Percentiles rank a stretch among this genome's conserved stretches.
phyloP scores from a whole-genome alignment of 495 filamentous ascomycete species.

The Poronia punctata region DNA sequence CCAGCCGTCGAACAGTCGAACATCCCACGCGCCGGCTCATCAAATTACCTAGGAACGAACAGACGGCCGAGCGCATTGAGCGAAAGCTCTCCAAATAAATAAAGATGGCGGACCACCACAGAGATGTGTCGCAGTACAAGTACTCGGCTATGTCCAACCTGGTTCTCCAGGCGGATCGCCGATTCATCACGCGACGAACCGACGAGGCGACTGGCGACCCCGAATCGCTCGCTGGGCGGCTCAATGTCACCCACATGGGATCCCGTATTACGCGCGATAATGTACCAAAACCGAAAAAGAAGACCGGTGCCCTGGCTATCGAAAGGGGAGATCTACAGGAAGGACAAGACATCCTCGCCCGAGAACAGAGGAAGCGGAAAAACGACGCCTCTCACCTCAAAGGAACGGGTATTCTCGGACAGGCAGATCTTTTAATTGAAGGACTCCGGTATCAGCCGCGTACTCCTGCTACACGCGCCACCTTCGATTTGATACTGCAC shows the following conservation, averaged over 20 bases:
- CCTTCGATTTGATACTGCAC: constrained; percentile 92
- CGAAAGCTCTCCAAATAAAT: constrained; percentile 25
- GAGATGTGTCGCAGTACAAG: constrained; percentile 95
- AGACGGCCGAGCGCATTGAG: neutral
- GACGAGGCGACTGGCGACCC: constrained; percentile 97
- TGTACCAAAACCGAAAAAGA: constrained; percentile 72
- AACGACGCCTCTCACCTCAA: constrained; percentile 63
- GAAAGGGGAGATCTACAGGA: constrained; percentile 75
- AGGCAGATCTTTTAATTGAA: constrained; percentile 80
- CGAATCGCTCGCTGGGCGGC: constrained; percentile 89
- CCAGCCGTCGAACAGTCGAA: constrained; percentile 21
- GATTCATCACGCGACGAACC: constrained; percentile 83
- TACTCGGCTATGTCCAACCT: constrained; percentile 99
- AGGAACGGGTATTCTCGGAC: constrained; percentile 76
- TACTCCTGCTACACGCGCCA: constrained; percentile 85
- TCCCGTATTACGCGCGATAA: constrained; percentile 69
- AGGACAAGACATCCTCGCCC: constrained; percentile 77
- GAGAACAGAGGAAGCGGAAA: constrained; percentile 84
- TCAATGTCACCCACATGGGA: constrained; percentile 93
- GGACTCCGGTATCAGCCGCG: constrained; percentile 77
- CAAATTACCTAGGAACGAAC: neutral
- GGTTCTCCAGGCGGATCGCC: constrained; percentile 98
- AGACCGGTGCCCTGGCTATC: constrained; percentile 55
- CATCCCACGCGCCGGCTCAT: neutral
- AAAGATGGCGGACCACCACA: constrained; percentile 74